Evolutionary conservation across 192 early-diverging fungal species (phyloP), one percentile per base, ranked within the genome.

Genomic region (Gigaspora rosea): DNA sequence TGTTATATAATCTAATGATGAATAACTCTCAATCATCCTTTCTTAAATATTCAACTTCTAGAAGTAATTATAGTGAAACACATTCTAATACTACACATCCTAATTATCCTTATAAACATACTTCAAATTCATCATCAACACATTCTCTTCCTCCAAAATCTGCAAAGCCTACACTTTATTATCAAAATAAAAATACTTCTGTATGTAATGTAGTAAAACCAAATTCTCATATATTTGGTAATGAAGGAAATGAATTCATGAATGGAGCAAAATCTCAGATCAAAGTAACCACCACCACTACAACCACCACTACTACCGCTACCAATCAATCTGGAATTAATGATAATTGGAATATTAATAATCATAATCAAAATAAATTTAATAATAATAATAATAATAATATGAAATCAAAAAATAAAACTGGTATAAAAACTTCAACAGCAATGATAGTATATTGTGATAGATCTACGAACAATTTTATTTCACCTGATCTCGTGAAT

Each of bases 381-480:
- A n/a, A n/a, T n/a, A n/a, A n/a, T n/a, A n/a, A 71, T 46, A 59
- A 36, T 65, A 78, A 64, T 18, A 78, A 80, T 47, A 78, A 75
- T 52, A 86, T 5, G 36, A 41, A 41, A 41, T 41, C 36, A 41
- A 41, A 41, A 41, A 41, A 41, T 5, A 41, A 41, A 41, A 41
- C 36, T 41, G 36, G 86, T 2, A 89, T 97, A 61, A 85, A 85
- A 1, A 91, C 95, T 3, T 90, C 93, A 41, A 92, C 90, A 32
- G 91, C 90, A 15, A 88, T 94, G 72, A 90, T 95, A 84, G 91
- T 97, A 9, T 96, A 94, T 84, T 92, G 92, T 8, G 90, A 96
- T 79, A 86, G 96, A 32, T 77, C 82, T 22, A 85, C 82, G 22
- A 92, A 93, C 77, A 80, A 70, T 0, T 94, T 94, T 67, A 94